These are phyloP conservation scores for Cylindrotheca closterium DNA, from an alignment of 108 stramenopile genomes.

Conservation along the genomic window DNA sequence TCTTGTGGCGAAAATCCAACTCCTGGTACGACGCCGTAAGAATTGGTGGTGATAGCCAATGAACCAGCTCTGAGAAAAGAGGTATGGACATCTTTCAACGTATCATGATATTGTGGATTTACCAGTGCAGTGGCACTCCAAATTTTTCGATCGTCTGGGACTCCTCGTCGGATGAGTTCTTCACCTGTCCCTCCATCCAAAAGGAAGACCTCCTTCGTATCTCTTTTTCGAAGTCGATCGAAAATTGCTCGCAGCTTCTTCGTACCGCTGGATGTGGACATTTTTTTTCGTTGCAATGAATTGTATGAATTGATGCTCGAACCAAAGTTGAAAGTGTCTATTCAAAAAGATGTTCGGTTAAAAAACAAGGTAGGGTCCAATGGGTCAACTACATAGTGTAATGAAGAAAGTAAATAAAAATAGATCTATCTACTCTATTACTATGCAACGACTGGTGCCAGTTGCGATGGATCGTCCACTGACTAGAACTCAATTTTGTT, in stretches of 20 bases:
- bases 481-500: too few relatives aligned
- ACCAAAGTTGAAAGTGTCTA: too few relatives aligned
- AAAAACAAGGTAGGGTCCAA: too few relatives aligned
- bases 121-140: constrained; percentile 82
- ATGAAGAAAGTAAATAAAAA: too few relatives aligned
- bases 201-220: constrained; percentile 25
- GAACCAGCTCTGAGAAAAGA: constrained; percentile 73
- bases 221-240: constrained; percentile 6
- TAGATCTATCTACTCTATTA: too few relatives aligned
- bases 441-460: too few relatives aligned
- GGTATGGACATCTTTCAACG: constrained; percentile 57
- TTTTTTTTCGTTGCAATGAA: too few relatives aligned
- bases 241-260: background rate
- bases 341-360: too few relatives aligned
- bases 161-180: constrained; percentile 72
- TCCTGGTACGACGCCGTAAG: constrained; percentile 75
- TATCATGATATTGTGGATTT: constrained; percentile 51
- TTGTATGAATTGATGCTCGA: too few relatives aligned
- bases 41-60: constrained; percentile 72
- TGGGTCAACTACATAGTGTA: too few relatives aligned
- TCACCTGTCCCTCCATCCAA: constrained; percentile 87
- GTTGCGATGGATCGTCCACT: too few relatives aligned
- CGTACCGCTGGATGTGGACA: background rate
- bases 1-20: constrained; percentile 67
- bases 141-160: constrained; percentile 77